Evolutionary conservation across 2,329 filamentous ascomycete species (phyloP).

Genomic region (Fusarium virguliforme): DNA sequence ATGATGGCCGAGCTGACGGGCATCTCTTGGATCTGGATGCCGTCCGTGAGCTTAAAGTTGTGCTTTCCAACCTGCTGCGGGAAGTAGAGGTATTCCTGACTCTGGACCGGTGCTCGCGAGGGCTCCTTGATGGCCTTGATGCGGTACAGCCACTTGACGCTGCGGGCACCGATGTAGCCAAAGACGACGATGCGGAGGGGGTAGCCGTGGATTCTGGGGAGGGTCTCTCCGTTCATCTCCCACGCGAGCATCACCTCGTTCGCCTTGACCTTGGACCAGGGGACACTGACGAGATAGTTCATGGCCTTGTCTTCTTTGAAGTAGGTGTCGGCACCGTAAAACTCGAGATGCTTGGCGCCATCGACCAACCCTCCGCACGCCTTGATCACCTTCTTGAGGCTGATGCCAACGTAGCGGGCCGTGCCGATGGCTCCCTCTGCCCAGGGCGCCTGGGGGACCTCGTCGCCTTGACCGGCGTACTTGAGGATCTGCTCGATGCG

Average conservation of each 20-base stretch:
- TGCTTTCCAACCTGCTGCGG: slow-evolving; percentile 79
- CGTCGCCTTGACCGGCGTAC: slow-evolving; percentile 78
- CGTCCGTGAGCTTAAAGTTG: slow-evolving; percentile 72
- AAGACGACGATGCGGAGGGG: slow-evolving; percentile 75
- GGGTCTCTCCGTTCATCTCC: slow-evolving; percentile 79
- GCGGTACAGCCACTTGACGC: slow-evolving; percentile 75
- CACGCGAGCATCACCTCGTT: slow-evolving; percentile 79
- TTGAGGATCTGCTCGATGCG: slow-evolving; percentile 78
- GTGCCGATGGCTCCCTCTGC: slow-evolving; percentile 79
- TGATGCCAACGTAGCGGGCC: slow-evolving; percentile 74
- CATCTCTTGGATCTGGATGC: slow-evolving; percentile 81
- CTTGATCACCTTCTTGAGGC: slow-evolving; percentile 79
- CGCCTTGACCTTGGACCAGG: slow-evolving; percentile 76
- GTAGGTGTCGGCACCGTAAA: slow-evolving; percentile 81
- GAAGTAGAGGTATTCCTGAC: slow-evolving; percentile 78
- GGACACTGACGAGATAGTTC: slow-evolving; percentile 79
- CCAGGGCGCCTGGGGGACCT: slow-evolving; percentile 71
- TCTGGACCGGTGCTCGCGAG: slow-evolving; percentile 73
- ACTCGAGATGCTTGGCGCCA: slow-evolving; percentile 74
- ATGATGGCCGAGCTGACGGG: slow-evolving; percentile 79
- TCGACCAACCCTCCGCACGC: slow-evolving; percentile 74
- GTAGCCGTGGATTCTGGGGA: slow-evolving; percentile 77
- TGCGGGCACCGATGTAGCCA: slow-evolving; percentile 78
- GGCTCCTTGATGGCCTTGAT: slow-evolving; percentile 74
- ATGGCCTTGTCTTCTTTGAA: slow-evolving; percentile 77